Base-by-base conservation (phyloP, 2,329 filamentous ascomycete genomes). In the Aspergillus sergii region DNA sequence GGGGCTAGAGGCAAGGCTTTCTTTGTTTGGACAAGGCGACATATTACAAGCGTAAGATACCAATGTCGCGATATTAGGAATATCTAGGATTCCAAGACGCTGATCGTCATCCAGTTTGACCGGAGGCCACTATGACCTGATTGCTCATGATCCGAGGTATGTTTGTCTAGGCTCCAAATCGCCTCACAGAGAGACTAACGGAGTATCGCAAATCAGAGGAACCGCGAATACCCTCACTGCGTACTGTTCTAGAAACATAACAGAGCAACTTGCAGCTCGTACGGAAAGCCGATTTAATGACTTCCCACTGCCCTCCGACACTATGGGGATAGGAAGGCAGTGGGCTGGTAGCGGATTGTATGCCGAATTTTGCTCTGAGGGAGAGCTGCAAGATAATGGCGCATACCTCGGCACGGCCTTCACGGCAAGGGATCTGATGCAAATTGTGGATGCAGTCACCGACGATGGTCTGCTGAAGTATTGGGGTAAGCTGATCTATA, bases 371-470 rank as follows among this genome's bases (percentile, higher is more conserved):
- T 69, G 64, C 50, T 50, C 51, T 10, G 28, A 65, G 7, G 54
- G 34, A 16, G 45, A 57, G 10, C 36, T 60, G 53, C 59, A 75
- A 19, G 66, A 77, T 2, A 79, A 69, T 0, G 80, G 75, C 1
- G 58, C 59, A 5, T 66, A 80, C 9, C 67, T 84, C 4, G 80
- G 82, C 11, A 83, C 81, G 0, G 77, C 79, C 0, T 83, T 80
- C 63, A 74, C 76, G 0, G 82, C 77, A 0, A 70, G 82, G 39
- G 83, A 85, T 61, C 72, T 83, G 65, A 78, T 83, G 61, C 60
- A 69, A 6, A 77, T 84, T 57, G 79, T 79, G 0, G 82, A 84
- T 57, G 78, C 80, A 1, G 65, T 83, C 2, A 72, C 66, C 1
- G 80, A 81, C 54, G 80, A 81, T 61, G 78, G 78, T 0, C 48